phyloP scores from a whole-genome alignment of 2,329 filamentous ascomycete species.

The Stachybotrys elegans region DNA sequence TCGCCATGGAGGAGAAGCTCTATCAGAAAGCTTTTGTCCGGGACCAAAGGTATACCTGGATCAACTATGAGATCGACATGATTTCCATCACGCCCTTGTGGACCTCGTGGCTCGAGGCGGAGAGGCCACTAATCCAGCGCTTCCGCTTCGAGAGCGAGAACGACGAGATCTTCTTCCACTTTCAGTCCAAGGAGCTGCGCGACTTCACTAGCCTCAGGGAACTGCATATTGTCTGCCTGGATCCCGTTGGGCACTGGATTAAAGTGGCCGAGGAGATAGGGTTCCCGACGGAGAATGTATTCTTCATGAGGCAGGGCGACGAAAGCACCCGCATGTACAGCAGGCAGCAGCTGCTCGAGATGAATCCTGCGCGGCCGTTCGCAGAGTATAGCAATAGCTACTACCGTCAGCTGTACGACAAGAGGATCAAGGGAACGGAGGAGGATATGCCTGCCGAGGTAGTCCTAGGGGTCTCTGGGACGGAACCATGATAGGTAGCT shows the following conservation, averaged over 20 bases:
- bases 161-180: conserved; percentile 2
- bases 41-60: neutral
- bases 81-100: neutral
- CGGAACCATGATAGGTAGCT: neutral
- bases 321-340: neutral
- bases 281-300: neutral
- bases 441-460: neutral
- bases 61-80: conserved; percentile 2
- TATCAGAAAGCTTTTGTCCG: conserved; percentile 3
- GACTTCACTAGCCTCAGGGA: conserved; percentile 1
- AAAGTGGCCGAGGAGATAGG: neutral
- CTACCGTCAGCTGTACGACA: neutral
- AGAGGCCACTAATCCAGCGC: conserved; percentile 2
- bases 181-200: neutral
- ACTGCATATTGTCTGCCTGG: conserved; percentile 2
- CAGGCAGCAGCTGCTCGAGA: neutral
- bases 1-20: neutral
- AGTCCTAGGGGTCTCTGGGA: neutral
- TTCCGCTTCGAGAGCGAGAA: conserved; percentile 3
- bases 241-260: neutral
- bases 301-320: neutral
- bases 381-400: neutral
- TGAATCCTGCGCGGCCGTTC: neutral
- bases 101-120: neutral
- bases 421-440: neutral